phyloP scores from a whole-genome alignment of 2,329 filamentous ascomycete genomes.

The Monosporascus cannonballus region DNA sequence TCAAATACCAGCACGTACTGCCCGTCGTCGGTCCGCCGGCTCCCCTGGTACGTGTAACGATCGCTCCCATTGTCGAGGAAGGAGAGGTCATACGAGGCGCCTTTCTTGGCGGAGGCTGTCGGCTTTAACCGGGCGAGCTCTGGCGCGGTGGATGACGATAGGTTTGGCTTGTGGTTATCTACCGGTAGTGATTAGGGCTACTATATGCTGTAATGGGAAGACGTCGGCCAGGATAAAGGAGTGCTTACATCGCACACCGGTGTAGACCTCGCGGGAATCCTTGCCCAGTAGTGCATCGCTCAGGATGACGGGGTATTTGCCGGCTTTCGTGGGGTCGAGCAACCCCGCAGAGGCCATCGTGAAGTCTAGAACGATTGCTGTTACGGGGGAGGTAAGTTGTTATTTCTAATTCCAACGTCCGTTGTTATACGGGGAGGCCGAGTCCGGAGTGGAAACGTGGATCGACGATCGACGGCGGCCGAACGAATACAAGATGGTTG shows the following conservation, averaged over 20 bases:
- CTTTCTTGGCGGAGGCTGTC: slow-evolving; percentile 37
- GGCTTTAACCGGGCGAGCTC: slow-evolving; percentile 46
- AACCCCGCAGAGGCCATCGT: slow-evolving; percentile 24
- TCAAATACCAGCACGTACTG: slow-evolving; percentile 73
- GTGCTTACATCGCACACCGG: slow-evolving; percentile 52
- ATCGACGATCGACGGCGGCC: too few species aligned
- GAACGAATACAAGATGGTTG: too few species aligned
- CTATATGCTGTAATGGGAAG: too few species aligned
- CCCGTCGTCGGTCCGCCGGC: slow-evolving; percentile 47
- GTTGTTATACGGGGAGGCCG: too few species aligned
- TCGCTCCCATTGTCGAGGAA: slow-evolving; percentile 45
- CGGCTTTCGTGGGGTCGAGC: slow-evolving; percentile 54
- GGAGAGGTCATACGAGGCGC: slow-evolving; percentile 49
- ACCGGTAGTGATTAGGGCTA: slow-evolving; percentile 5
- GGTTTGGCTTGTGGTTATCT: slow-evolving; percentile 59
- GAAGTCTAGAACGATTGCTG: background rate
- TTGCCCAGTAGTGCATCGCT: slow-evolving; percentile 56
- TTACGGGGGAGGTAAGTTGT: background rate
- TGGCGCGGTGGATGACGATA: slow-evolving; percentile 43
- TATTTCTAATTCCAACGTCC: too few species aligned
- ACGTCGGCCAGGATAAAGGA: too few species aligned
- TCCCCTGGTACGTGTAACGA: slow-evolving; percentile 56
- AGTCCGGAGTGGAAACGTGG: too few species aligned
- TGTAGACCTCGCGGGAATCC: slow-evolving; percentile 51
- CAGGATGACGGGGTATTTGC: slow-evolving; percentile 57